Evolutionary conservation across 164 flowering plant species (phyloP).

Genomic region (Liquidambar formosana): DNA sequence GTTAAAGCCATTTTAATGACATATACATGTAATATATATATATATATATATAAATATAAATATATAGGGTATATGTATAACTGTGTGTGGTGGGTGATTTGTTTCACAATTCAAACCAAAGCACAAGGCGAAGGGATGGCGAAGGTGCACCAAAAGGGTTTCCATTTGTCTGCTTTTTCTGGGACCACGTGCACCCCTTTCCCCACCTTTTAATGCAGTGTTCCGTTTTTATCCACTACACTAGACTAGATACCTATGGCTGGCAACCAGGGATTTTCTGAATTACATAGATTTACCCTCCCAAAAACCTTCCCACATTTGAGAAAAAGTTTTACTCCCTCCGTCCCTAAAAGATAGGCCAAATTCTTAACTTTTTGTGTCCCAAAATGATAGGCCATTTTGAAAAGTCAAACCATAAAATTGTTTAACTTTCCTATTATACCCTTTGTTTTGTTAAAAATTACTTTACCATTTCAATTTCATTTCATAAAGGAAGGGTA

Average conservation of each 20-base stretch:
- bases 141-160: slow-evolving; percentile 12
- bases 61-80: no score
- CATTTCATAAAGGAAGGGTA: no score
- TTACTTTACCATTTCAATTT: no score
- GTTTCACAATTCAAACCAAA: slow-evolving; percentile 19
- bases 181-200: slow-evolving; percentile 31
- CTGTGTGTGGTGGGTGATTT: slow-evolving; percentile 3
- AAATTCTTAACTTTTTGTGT: no score
- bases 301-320: neutral
- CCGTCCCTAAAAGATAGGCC: no score
- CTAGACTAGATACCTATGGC: neutral
- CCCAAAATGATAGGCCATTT: no score
- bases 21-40: neutral
- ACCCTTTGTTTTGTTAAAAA: no score
- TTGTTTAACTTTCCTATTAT: no score
- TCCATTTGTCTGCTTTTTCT: slow-evolving; percentile 6
- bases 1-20: slow-evolving; percentile 4
- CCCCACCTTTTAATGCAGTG: slow-evolving; percentile 25
- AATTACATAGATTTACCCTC: no score
- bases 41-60: neutral
- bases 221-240: slow-evolving; percentile 5
- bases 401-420: no score
- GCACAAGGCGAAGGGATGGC: slow-evolving; percentile 8
- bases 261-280: no score
- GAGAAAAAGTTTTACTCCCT: neutral